A percentile compares a stretch with the other conserved stretches of the same genome.
Conservation (phyloP, 495 filamentous ascomycete species). For the Aspergillus incahuasiensis region DNA sequence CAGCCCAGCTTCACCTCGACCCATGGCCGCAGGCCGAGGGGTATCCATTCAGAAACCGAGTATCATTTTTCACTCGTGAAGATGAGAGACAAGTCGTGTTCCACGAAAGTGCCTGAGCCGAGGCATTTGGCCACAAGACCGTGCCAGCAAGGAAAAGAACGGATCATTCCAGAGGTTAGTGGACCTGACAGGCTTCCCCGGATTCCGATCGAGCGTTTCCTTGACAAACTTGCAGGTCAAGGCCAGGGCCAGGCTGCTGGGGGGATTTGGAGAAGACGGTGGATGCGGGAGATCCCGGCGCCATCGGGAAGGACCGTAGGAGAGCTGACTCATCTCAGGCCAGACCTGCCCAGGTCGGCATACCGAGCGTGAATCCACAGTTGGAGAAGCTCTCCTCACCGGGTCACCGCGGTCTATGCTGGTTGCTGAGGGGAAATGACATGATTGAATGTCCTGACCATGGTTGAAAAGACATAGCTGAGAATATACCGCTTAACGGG, state of each 20-base stretch:
- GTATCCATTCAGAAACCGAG: too few species aligned
- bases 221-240: background rate
- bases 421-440: background rate
- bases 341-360: too few species aligned
- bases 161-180: background rate
- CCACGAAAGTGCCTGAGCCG: background rate
- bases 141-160: background rate
- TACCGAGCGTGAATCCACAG: background rate
- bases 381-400: background rate
- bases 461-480: background rate
- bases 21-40: too few species aligned
- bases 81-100: background rate
- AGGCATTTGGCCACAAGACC: background rate
- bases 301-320: constrained; percentile 19
- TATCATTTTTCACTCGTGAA: background rate
- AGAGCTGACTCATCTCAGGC: constrained; percentile 16
- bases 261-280: background rate
- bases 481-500: background rate
- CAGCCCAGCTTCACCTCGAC: too few species aligned
- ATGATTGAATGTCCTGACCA: too few species aligned
- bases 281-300: constrained; percentile 22
- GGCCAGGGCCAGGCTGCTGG: background rate
- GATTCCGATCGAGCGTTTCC: constrained; percentile 3
- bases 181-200: constrained; percentile 1
- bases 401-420: background rate